phyloP scores from a whole-genome alignment of 495 filamentous ascomycete species.

The Daldinia decipiens region DNA sequence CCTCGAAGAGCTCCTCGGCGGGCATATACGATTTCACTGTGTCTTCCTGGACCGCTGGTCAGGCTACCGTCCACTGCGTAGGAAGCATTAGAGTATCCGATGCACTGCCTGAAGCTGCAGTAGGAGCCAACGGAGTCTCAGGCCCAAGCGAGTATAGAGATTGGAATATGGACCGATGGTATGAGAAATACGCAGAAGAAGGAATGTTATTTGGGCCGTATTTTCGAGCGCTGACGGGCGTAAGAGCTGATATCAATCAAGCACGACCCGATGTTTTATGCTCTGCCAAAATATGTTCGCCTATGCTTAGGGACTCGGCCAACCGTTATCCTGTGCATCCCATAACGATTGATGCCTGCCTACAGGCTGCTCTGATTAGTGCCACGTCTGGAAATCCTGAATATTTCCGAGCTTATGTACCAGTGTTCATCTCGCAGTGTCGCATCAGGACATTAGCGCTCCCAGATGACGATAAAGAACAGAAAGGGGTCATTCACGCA shows the following conservation, averaged over 20 bases:
- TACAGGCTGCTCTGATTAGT: conserved; percentile 45
- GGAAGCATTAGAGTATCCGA: not conserved
- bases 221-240: not conserved
- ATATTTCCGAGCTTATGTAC: not conserved
- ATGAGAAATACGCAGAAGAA: not conserved
- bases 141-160: not conserved
- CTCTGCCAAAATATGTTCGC: not conserved
- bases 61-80: not conserved
- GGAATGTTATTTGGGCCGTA: not conserved
- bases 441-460: not conserved
- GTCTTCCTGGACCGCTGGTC: not conserved
- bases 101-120: not conserved
- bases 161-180: not conserved
- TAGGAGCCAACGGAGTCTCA: not conserved
- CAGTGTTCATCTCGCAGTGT: not conserved
- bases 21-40: not conserved
- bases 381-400: conserved; percentile 11
- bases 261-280: not conserved
- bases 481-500: not conserved
- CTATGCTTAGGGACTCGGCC: not conserved
- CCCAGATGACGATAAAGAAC: not conserved
- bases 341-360: conserved; percentile 43
- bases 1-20: not conserved
- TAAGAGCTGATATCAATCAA: not conserved
- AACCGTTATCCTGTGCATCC: conserved; percentile 55